Base-by-base conservation (phyloP, 495 filamentous ascomycete genomes). In the Penicillium soppii region DNA sequence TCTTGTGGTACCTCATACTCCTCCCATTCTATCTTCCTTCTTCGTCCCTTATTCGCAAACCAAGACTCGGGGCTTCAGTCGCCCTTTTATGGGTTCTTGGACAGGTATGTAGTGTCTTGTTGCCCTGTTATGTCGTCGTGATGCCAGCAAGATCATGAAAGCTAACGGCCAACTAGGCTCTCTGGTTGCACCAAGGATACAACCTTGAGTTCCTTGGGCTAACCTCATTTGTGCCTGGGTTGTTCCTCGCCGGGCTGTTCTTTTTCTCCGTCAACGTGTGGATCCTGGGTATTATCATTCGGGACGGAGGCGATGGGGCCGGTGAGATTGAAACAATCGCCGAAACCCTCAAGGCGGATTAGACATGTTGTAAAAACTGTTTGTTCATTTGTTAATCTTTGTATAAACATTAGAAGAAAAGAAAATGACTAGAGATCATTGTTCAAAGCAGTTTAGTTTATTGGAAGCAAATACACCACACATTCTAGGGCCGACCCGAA, bases 1-100 rank as follows among this genome's bases (percentile, higher is more conserved):
- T 97, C 65, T 81, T 98, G 49, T 98, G 94, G 94, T 97, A 98
- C 68, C 83, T 95, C 56, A 81, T 96, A 50, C 84, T 98, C 51
- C 79, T 97, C 13, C 92, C 94, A 0, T 85, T 97, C 36, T 95
- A 97, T 65, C 83, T 98, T 0, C 90, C 94, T 0, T 70, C 67
- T 5, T 95, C 91, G 0, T 87, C 85, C 1, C 76, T 97, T 10
- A 70, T 95, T 1, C 63, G 56, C 2, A 71, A 68, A 6, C 82
- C 80, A 1, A 37, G 51, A 2, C 61, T 86, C 4, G 94, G 94
- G 0, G 48, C 92, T 0, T 55, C 69, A 0, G 87, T 86, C 1
- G 66, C 86, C 10, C 58, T 61, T 0, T 63, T 92, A 8, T 98
- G 94, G 94, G 70, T 95, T 6, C 52, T 77, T 2, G 79, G 81